Evolutionary conservation across 768 basidiomycete species (phyloP).

Genomic region (Lactifluus subvellereus): DNA sequence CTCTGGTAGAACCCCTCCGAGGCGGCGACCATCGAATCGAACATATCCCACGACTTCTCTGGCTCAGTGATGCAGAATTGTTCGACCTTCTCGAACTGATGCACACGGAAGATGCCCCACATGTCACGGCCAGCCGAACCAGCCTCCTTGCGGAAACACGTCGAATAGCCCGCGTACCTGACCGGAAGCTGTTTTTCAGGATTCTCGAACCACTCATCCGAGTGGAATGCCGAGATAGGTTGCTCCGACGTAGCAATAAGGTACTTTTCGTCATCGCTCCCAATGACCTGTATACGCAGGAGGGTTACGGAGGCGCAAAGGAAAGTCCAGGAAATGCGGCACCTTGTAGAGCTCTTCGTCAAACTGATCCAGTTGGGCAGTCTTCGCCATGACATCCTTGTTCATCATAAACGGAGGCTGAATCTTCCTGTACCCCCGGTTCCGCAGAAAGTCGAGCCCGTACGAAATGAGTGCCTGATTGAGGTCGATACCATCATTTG

Average conservation of each 20-base stretch:
- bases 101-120: constrained; percentile 99
- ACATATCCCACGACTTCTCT: constrained; percentile 89
- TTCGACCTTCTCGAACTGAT: constrained; percentile 99
- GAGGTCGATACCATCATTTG: constrained; percentile 91
- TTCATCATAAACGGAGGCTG: constrained; percentile 99
- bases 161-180: constrained; percentile 82
- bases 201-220: constrained; percentile 96
- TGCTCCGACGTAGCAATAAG: constrained; percentile 99
- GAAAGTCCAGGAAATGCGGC: constrained; percentile 10
- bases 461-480: constrained; percentile 96
- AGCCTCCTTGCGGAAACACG: constrained; percentile 99
- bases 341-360: constrained; percentile 99
- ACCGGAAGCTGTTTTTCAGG: constrained; percentile 91
- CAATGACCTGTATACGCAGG: constrained; percentile 58
- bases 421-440: constrained; percentile 82
- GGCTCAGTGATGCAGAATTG: constrained; percentile 95
- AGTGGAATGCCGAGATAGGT: constrained; percentile 92
- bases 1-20: constrained; percentile 97
- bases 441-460: constrained; percentile 87
- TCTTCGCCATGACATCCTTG: constrained; percentile 95
- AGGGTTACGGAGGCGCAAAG: neutral
- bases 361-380: constrained; percentile 96
- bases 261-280: constrained; percentile 92
- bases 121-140: constrained; percentile 96
- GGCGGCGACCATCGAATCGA: constrained; percentile 84